Evolutionary conservation across 1,139 yeast genomes (phyloP).

Genomic region (Blastobotrys ciferrii): DNA sequence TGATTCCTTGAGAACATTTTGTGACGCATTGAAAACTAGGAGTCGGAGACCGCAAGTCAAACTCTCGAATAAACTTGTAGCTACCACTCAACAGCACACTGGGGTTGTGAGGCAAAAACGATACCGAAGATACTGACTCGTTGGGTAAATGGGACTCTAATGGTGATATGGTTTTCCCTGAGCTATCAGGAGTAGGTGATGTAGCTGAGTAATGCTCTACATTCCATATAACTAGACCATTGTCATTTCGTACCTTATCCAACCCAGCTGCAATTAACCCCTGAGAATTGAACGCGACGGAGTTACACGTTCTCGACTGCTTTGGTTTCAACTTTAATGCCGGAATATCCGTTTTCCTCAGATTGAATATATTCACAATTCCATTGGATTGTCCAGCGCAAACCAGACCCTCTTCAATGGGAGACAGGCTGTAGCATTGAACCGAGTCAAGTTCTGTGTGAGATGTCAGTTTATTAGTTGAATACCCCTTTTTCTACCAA

Average conservation of each 20-base stretch:
- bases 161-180: conserved; percentile 39
- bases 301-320: conserved; percentile 72
- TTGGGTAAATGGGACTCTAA: conserved; percentile 62
- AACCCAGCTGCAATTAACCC: conserved; percentile 75
- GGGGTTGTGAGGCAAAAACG: conserved; percentile 63
- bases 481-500: conserved; percentile 19
- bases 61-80: conserved; percentile 72
- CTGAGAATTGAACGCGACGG: conserved; percentile 63
- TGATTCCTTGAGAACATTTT: conserved; percentile 66
- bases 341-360: conserved; percentile 43
- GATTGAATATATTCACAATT: conserved; percentile 60
- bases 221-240: conserved; percentile 79
- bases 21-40: conserved; percentile 77
- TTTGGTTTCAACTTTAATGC: conserved; percentile 55
- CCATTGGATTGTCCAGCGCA: conserved; percentile 80
- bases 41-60: conserved; percentile 68
- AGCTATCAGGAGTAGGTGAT: conserved; percentile 12
- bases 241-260: conserved; percentile 77
- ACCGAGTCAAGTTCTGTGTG: conserved; percentile 69
- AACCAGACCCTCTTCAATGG: conserved; percentile 46
- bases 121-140: conserved; percentile 69
- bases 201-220: conserved; percentile 45
- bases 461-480: conserved; percentile 33
- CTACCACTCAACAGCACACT: conserved; percentile 67
- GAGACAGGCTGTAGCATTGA: conserved; percentile 68